Percentiles rank a stretch among this genome's conserved stretches.
These are phyloP conservation scores for Thalassiosira mediterranea DNA, from an alignment of 352 stramenopile genomes.

Conservation along the genomic window DNA sequence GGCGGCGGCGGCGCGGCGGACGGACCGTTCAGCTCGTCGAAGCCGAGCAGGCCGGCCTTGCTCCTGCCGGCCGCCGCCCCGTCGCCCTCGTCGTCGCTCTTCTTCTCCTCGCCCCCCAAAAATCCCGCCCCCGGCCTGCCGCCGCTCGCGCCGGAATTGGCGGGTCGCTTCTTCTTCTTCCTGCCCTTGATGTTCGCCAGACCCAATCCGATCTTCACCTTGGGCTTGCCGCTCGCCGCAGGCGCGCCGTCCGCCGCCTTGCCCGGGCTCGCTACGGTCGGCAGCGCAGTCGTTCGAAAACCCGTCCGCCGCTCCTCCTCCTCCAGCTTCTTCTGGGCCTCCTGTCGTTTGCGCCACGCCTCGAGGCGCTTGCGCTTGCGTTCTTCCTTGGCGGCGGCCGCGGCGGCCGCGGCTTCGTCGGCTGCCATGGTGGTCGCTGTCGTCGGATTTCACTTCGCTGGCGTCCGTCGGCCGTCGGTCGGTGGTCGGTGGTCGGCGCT, in stretches of 20 bases:
- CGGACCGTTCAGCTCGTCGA: constrained; percentile 29
- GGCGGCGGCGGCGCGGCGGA: not conserved
- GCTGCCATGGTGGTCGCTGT: not conserved
- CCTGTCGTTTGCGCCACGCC: constrained; percentile 69
- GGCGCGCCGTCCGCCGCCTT: not conserved
- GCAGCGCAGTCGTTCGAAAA: constrained; percentile 1
- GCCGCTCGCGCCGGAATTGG: not conserved
- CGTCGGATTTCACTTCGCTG: too few relatives aligned
- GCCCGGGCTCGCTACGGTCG: not conserved
- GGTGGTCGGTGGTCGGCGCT: too few relatives aligned
- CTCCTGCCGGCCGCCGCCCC: not conserved
- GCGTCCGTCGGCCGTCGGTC: too few relatives aligned
- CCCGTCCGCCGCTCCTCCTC: constrained; percentile 14
- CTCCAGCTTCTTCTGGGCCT: constrained; percentile 18
- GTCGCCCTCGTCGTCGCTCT: constrained; percentile 12
- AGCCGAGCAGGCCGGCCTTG: constrained; percentile 12
- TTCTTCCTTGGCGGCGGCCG: constrained; percentile 55
- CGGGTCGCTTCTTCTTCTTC: constrained; percentile 32
- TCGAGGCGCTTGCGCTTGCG: constrained; percentile 79
- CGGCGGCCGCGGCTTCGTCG: constrained; percentile 14
- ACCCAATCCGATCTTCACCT: constrained; percentile 37
- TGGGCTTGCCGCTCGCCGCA: constrained; percentile 2
- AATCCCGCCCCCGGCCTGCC: constrained; percentile 1
- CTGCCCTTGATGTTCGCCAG: constrained; percentile 39
- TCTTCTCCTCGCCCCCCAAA: constrained; percentile 1